Evolutionary conservation across 352 stramenopile species (phyloP).

Genomic region (Phytophthora litchii): DNA sequence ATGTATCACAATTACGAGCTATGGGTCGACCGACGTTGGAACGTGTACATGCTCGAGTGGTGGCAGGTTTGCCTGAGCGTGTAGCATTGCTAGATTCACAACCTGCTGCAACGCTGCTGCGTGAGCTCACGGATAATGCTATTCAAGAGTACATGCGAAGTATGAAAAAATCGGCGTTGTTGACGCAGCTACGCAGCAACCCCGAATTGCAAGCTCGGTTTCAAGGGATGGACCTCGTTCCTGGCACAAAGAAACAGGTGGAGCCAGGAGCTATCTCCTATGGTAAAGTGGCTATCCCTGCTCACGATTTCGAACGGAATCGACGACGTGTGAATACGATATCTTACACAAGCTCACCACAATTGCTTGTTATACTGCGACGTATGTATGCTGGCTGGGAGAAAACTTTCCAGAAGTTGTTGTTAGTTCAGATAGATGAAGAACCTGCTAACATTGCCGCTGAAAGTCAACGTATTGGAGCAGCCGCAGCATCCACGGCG

Average conservation of each 20-base stretch:
- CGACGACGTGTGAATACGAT: conserved; percentile 47
- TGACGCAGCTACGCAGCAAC: conserved; percentile 65
- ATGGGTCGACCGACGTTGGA: conserved; percentile 85
- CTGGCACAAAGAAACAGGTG: conserved; percentile 20
- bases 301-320: conserved; percentile 65
- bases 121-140: conserved; percentile 84
- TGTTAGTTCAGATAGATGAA: conserved; percentile 69
- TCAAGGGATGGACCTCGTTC: conserved; percentile 64
- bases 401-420: conserved; percentile 81
- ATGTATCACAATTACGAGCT: conserved; percentile 64
- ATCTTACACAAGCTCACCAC: conserved; percentile 65
- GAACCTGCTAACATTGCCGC: background rate
- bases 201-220: conserved; percentile 72
- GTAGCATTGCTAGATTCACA: conserved; percentile 69
- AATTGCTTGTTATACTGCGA: conserved; percentile 79
- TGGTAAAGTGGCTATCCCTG: conserved; percentile 84
- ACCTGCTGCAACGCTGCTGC: conserved; percentile 66
- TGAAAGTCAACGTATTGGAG: conserved; percentile 7
- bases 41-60: conserved; percentile 83
- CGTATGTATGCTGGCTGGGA: conserved; percentile 93
- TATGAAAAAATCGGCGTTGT: conserved; percentile 92
- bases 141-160: conserved; percentile 91
- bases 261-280: conserved; percentile 38
- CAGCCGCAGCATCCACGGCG: conserved; percentile 3
- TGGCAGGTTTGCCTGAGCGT: conserved; percentile 74